phyloP scores from a whole-genome alignment of 2,329 filamentous ascomycete species.

The Aureobasidium sp. region DNA sequence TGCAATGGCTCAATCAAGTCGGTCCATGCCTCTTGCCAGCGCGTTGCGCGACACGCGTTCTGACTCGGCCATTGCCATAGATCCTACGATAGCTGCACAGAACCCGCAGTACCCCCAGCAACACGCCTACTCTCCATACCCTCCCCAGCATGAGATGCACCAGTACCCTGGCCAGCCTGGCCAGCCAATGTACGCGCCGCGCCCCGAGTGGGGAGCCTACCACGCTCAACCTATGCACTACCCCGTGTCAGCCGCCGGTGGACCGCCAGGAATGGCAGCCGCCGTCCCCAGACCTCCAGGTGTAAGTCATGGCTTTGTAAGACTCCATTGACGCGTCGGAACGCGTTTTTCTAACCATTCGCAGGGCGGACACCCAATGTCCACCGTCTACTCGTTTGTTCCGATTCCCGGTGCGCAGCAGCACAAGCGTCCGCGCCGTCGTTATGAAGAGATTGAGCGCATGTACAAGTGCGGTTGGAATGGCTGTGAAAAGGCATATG shows the following conservation, averaged over 20 bases:
- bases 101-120: constrained; percentile 84
- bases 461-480: constrained; percentile 99
- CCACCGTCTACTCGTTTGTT: constrained; percentile 95
- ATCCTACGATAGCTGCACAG: constrained; percentile 87
- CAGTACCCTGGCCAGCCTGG: constrained; percentile 59
- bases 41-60: constrained; percentile 56
- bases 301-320: constrained; percentile 38
- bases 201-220: constrained; percentile 61
- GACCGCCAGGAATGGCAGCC: constrained; percentile 48
- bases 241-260: constrained; percentile 49
- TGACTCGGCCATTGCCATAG: constrained; percentile 98
- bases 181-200: constrained; percentile 50
- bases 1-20: constrained; percentile 99
- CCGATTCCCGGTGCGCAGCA: constrained; percentile 95
- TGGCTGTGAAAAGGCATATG: constrained; percentile 96
- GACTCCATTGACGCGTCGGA: constrained; percentile 3
- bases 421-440: constrained; percentile 84
- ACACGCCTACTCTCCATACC: constrained; percentile 78
- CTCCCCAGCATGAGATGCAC: constrained; percentile 75
- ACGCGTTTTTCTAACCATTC: constrained; percentile 7
- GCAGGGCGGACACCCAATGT: constrained; percentile 44
- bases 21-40: constrained; percentile 81
- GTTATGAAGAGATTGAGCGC: constrained; percentile 97
- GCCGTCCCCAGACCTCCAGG: constrained; percentile 53
- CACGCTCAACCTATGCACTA: constrained; percentile 47